Base-by-base conservation (phyloP, 148 eudicot species). In the Chenopodium berlandieri region DNA sequence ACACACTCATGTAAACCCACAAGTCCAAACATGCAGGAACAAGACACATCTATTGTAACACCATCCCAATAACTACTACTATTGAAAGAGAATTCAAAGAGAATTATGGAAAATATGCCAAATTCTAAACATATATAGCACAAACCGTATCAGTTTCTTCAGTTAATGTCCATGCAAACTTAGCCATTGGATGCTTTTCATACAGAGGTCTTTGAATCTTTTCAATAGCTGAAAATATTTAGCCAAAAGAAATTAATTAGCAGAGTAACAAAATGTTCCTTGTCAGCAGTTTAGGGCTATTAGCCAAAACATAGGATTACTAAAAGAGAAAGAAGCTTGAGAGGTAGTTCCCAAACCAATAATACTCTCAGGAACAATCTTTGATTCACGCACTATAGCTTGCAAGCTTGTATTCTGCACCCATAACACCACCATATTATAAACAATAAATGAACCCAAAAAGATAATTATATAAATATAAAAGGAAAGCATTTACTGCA, bases 131-230 rank as follows among this genome's bases (percentile, higher is more conserved):
- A 48, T 48, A 0, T 64, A 76, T 40, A 79, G 63, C 56, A 90
- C 96, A 66, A 46, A 95, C 98, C 85, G 94, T 92, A 84, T 95
- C 97, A 56, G 87, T 87, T 75, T 92, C 97, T 79, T 92, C 94
- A n/a, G 91, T 91, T 23, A 90, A 56, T 25, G 98, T 93, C 98
- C 93, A 95, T 20, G 98, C 83, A 88, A 95, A 95, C 82, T 93
- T 93, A 65, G 86, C 88, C 98, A 91, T 95, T 63, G 98, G 98
- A 81, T 91, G 98, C 88, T 92, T 90, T 84, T 86, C 89, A 78
- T 92, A 93, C 85, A 93, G 84, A 84, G 98, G 97, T 87, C 88
- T 90, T 88, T 82, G 91, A 75, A 90, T 90, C 81, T 91, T 92
- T 72, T 90, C 93, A 76, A 93, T 88, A 44, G 91, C 98, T 95